Evolutionary conservation across 2,329 filamentous ascomycete species (phyloP).

Genomic region (Aureobasidium mangrovei): DNA sequence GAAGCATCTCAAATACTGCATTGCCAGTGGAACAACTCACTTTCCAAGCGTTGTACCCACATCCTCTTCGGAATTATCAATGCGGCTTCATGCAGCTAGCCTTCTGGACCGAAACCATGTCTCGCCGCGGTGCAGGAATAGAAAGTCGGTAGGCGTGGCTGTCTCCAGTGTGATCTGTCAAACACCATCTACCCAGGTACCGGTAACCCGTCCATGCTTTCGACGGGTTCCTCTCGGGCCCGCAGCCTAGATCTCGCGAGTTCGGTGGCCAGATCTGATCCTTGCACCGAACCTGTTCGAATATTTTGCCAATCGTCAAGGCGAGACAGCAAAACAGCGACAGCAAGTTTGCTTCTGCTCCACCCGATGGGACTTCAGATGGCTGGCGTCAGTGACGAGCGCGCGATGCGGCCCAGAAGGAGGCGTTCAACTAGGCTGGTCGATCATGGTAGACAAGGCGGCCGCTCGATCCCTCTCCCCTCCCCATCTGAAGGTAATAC

Average conservation of each 20-base stretch:
- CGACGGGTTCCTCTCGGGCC: neutral
- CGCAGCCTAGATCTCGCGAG: neutral
- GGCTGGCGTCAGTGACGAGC: slow-evolving; percentile 1
- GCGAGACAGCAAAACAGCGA: neutral
- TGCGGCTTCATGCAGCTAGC: slow-evolving; percentile 10
- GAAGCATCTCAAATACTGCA: neutral
- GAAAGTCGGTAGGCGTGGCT: slow-evolving; percentile 4
- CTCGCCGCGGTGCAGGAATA: slow-evolving; percentile 7
- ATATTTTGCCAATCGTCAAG: no score
- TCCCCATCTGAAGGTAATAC: neutral
- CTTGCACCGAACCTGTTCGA: neutral
- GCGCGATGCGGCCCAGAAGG: neutral
- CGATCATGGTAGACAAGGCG: slow-evolving; percentile 10
- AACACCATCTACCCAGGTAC: slow-evolving; percentile 9
- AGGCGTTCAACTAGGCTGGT: slow-evolving; percentile 9
- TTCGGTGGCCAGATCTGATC: neutral
- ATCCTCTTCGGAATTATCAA: neutral
- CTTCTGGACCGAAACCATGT: slow-evolving; percentile 9
- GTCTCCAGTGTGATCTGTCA: slow-evolving; percentile 8
- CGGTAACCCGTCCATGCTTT: slow-evolving; percentile 5
- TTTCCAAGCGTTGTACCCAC: neutral
- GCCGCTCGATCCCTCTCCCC: neutral
- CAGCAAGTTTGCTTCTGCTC: neutral
- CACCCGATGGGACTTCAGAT: neutral
- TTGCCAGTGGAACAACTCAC: neutral